Percentiles rank a stretch among this genome's conserved stretches.
These are phyloP conservation scores for Hymenoscyphus occultus DNA, from an alignment of 2,329 filamentous ascomycete genomes.

Conservation along the genomic window DNA sequence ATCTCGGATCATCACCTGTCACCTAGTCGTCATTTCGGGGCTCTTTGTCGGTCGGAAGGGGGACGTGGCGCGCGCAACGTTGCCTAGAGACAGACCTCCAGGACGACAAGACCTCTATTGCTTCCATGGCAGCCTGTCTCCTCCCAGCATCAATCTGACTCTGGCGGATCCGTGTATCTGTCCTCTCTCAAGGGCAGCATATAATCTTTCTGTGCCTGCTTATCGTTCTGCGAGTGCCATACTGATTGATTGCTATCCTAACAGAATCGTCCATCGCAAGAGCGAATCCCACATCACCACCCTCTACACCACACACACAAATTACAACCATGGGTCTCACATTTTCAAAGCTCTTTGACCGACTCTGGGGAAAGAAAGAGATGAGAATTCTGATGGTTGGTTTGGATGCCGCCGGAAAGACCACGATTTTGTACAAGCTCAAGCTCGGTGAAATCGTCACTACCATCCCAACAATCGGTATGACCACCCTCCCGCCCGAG, in stretches of 20 bases:
- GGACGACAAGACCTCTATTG: constrained; percentile 16
- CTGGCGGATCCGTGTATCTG: constrained; percentile 9
- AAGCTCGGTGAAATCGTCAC: constrained; percentile 98
- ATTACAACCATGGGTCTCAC: constrained; percentile 74
- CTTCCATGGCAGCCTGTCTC: constrained; percentile 30
- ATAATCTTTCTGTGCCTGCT: constrained; percentile 6
- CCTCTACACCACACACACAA: not conserved
- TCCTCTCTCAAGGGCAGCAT: constrained; percentile 8
- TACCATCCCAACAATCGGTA: constrained; percentile 88
- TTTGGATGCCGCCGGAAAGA: constrained; percentile 97
- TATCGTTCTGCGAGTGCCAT: not conserved
- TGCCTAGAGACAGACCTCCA: constrained; percentile 4
- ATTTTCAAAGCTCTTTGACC: constrained; percentile 94
- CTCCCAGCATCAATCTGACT: constrained; percentile 16
- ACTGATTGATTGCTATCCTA: constrained; percentile 10
- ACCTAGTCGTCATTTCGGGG: not conserved
- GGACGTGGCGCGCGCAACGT: constrained; percentile 4
- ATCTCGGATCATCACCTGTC: constrained; percentile 10
- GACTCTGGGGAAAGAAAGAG: constrained; percentile 98
- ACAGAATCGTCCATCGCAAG: constrained; percentile 10
- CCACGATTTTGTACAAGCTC: constrained; percentile 97
- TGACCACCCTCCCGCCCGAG: not conserved
- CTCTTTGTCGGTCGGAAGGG: not conserved
- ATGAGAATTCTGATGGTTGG: constrained; percentile 98
- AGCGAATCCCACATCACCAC: constrained; percentile 6